Evolutionary conservation across 1,139 yeast genomes (phyloP).

Genomic region (Petasospora rhodanensis): DNA sequence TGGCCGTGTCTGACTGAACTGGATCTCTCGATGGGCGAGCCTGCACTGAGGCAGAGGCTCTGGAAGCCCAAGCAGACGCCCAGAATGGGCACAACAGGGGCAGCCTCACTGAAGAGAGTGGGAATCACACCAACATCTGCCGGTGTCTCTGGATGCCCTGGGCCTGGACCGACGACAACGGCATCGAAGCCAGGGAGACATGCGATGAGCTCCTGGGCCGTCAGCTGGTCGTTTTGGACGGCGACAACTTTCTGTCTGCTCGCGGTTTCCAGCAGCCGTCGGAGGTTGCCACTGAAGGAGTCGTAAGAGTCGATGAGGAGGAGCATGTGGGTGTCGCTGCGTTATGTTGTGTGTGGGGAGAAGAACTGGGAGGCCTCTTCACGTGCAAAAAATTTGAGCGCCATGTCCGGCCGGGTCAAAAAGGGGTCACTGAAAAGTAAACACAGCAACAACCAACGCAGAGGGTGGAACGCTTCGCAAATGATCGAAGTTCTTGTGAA

Average conservation of each 20-base stretch:
- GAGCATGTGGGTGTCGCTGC: too few relatives aligned
- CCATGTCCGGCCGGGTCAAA: background rate
- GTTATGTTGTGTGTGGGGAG: too few relatives aligned
- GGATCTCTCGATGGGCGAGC: constrained; percentile 51
- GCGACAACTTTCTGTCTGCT: constrained; percentile 57
- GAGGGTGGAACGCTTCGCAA: too few relatives aligned
- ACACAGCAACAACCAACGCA: too few relatives aligned
- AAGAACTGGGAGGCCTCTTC: too few relatives aligned
- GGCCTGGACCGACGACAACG: constrained; percentile 93
- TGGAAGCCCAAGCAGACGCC: constrained; percentile 97
- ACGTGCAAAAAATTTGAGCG: background rate
- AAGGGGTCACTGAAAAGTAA: too few relatives aligned
- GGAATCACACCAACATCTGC: constrained; percentile 75
- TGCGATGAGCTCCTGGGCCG: constrained; percentile 34
- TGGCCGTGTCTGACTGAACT: constrained; percentile 80
- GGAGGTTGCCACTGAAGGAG: constrained; percentile 84
- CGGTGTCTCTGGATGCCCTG: constrained; percentile 72
- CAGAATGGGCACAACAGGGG: constrained; percentile 53
- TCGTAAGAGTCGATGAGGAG: constrained; percentile 90
- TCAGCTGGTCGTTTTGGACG: constrained; percentile 70
- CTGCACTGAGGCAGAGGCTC: constrained; percentile 65
- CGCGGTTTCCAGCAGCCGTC: constrained; percentile 53
- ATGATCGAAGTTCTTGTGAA: constrained; percentile 50
- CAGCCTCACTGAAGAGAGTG: constrained; percentile 21
- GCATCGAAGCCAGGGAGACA: constrained; percentile 57